Base-by-base conservation (phyloP, 225 moss, liverwort and hornwort species). In the Asterella californica region DNA sequence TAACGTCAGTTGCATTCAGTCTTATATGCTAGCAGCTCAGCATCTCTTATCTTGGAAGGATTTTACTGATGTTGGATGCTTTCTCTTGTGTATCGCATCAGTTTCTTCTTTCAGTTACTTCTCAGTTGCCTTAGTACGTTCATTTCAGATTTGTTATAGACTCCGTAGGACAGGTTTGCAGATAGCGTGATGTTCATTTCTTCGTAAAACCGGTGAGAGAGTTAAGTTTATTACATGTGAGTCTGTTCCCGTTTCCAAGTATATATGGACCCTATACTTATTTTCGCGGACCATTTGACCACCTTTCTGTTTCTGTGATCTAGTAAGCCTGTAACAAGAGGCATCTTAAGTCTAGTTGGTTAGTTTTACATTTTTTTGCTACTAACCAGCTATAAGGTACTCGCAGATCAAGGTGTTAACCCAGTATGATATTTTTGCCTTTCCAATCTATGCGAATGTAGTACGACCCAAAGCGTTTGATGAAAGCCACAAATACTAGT, bases 391-490 rank as follows among this genome's bases (percentile, higher is more conserved):
- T 42, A 2, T 7, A 42, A 38, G 61, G 15, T 34, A 27, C 24
- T n/a, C 70, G 79, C 52, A 95, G 90, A 90, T 85, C 24, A 71
- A 85, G 76, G 81, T 95, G 49, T 7, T 47, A 29, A 93, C 93
- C 8, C 77, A 90, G 11, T 67, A 17, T 47, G 93, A 95, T 79
- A 54, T 89, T 4, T 86, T 85, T 4, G 72, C 73, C 0, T 79
- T 92, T 14, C 83, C 79, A n/a, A 91, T 95, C 0, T 79, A 63
- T 79, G 87, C 82, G 2, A 21, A 80, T 62, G 87, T 87, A 17
- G 34, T 82, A 48, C 66, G 70, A 75, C 80, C 83, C 4, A 77
- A 77, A 62, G 36, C 33, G 34, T 52, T 34, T 12, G 54, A 57
- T 10, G 25, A 37, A 59, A 37, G 24, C 32, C 33, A 25, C 19